Base-by-base conservation (phyloP, 371 early-diverging fungal species). In the Mortierella sp. region DNA sequence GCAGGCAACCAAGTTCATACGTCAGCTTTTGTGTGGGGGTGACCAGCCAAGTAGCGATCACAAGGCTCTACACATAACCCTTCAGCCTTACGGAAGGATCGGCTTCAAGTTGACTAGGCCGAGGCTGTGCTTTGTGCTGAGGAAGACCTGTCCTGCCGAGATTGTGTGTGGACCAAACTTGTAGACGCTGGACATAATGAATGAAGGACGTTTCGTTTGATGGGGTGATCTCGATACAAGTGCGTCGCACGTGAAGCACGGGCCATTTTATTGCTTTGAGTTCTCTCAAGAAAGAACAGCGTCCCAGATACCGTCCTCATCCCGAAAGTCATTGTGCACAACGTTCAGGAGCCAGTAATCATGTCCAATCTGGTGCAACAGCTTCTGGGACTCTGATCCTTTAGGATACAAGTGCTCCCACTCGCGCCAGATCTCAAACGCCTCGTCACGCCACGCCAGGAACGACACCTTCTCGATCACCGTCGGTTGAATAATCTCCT, bases 401-500 rank as follows among this genome's bases (percentile, higher is more conserved):
- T 80, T 82, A 2, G 86, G 79, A 71, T 95, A 95, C 64, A 95
- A 83, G 13, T 82, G 76, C 30, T 90, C 90, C 98, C 98, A 98
- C 82, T 93, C 91, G 31, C 82, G 82, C 96, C 98, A 97, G 27
- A 96, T 84, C 58, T 86, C 88, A 81, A 91, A 96, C 0, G 97
- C 96, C 68, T 97, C 97, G 38, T 90, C 87, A 71, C 87, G 78
- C 97, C 97, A 98, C 3, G 96, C 92, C 74, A 92, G 82, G 81
- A 98, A 97, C 65, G 90, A 91, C 43, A 86, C 89, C 59, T 87
- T 83, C 63, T 96, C 97, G 53, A 97, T 95, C 18, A 96, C 87
- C 10, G 98, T 96, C 1, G 97, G 94, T 73, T 98, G 97, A 53
- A 96, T 88, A 56, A 98, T 93, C 68, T 96, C 95, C 65, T 94